Evolutionary conservation across 345 rosid species (phyloP).

Genomic region (Salix exigua): DNA sequence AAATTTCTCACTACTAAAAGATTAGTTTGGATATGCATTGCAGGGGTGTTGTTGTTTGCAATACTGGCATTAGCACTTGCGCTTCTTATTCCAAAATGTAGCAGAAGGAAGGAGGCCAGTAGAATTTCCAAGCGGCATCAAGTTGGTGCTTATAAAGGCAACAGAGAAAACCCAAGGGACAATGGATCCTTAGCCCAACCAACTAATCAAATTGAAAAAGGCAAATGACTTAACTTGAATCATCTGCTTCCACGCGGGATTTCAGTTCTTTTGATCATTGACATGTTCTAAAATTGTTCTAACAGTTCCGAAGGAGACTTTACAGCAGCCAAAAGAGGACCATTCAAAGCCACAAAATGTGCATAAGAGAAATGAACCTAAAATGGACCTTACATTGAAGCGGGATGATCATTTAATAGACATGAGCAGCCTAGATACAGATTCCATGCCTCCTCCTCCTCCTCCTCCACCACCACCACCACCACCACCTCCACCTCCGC

Average conservation of each 20-base stretch:
- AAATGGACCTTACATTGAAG: slow-evolving; percentile 22
- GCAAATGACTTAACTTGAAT: slow-evolving; percentile 27
- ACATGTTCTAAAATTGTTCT: slow-evolving; percentile 7
- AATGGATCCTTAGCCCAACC: slow-evolving; percentile 38
- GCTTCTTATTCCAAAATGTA: slow-evolving; percentile 54
- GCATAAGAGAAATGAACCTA: not conserved
- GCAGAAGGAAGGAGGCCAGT: slow-evolving; percentile 44
- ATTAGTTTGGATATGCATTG: slow-evolving; percentile 75
- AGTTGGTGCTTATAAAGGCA: slow-evolving; percentile 64
- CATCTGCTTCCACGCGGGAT: slow-evolving; percentile 1
- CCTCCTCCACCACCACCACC: slow-evolving; percentile 39
- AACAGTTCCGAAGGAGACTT: slow-evolving; percentile 52
- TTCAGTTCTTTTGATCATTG: slow-evolving; percentile 4
- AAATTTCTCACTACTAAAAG: slow-evolving; percentile 46
- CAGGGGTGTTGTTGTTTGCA: slow-evolving; percentile 49
- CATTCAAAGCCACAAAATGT: slow-evolving; percentile 20
- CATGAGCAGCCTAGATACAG: slow-evolving; percentile 40
- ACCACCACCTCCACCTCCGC: slow-evolving; percentile 57
- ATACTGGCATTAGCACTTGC: slow-evolving; percentile 49
- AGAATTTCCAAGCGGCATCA: slow-evolving; percentile 57
- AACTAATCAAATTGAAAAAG: slow-evolving; percentile 57
- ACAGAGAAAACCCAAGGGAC: slow-evolving; percentile 53
- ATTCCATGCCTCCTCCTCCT: slow-evolving; percentile 42
- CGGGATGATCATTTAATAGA: slow-evolving; percentile 58
- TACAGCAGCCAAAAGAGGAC: slow-evolving; percentile 30